These are phyloP conservation scores for Astrothelium subdiscretum DNA, from an alignment of 495 filamentous ascomycete species.

Conservation along the genomic window DNA sequence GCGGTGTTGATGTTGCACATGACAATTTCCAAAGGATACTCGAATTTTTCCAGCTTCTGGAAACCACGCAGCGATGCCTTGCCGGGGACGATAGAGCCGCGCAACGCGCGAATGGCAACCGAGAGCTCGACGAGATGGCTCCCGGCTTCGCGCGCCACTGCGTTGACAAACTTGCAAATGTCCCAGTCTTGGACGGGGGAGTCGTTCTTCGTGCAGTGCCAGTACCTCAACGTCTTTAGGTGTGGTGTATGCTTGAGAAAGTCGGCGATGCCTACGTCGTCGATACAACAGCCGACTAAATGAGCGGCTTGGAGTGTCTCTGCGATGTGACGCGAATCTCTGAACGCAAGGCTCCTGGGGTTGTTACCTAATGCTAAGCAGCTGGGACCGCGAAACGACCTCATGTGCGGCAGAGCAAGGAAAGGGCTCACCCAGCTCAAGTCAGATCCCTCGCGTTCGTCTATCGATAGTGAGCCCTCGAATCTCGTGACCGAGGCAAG, in stretches of 20 bases:
- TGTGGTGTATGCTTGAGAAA: constrained; percentile 27
- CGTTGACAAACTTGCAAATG: constrained; percentile 28
- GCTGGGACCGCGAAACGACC: constrained; percentile 19
- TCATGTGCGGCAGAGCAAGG: constrained; percentile 22
- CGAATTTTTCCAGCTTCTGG: constrained; percentile 23
- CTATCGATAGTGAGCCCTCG: constrained; percentile 10
- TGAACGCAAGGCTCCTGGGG: constrained; percentile 13
- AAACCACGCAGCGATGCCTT: constrained; percentile 27
- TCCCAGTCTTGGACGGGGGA: constrained; percentile 22
- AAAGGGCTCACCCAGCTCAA: constrained; percentile 22
- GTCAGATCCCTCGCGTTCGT: constrained; percentile 12
- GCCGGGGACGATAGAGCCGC: constrained; percentile 24
- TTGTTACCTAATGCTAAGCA: constrained; percentile 16
- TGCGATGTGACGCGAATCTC: constrained; percentile 15
- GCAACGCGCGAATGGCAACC: constrained; percentile 17
- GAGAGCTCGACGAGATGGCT: constrained; percentile 28
- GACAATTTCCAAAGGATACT: constrained; percentile 26
- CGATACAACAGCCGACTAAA: constrained; percentile 23
- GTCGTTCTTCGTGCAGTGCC: constrained; percentile 18
- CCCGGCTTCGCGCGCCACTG: constrained; percentile 25
- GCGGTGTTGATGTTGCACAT: constrained; percentile 24
- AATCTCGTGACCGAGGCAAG: constrained; percentile 21
- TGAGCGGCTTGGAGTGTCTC: constrained; percentile 20
- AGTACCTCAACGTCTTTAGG: constrained; percentile 27
- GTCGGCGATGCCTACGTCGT: constrained; percentile 25